Base-by-base conservation (phyloP, 805 yeast genomes). In the Pichia pseudocactophila region DNA sequence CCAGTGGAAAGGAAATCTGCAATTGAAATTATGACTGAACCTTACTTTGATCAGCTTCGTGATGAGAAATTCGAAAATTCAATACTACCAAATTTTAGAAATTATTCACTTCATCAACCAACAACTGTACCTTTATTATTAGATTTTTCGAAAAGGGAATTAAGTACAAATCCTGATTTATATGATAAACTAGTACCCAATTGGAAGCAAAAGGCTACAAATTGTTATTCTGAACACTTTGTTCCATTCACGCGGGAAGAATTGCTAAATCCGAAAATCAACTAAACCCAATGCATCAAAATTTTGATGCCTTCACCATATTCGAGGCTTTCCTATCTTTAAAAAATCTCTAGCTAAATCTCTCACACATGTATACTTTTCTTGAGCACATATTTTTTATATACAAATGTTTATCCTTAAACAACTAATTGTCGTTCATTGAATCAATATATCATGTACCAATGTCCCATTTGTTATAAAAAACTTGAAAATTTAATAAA, bases 1-100 rank as follows among this genome's bases (percentile, higher is more conserved):
- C 94, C 94, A 7, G 51, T 64, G 15, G 74, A 73, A 49, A 70
- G 94, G 63, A 65, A 78, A 36, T 68, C 74, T 44, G 81, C 90
- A 30, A 59, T 70, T 15, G 68, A 72, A 35, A 74, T 78, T 1
- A 58, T 78, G 55, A 59, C 68, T 30, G 70, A 73, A 52, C 68
- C 63, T 9, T 77, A 75, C 62, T 78, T 80, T 57, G 72, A 75
- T 50, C 78, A 73, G 48, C 68, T 76, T 50, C 66, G 73, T 53
- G 55, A 54, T 9, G 43, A 52, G 34, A 48, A 50, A 7, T 45
- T 45, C 16, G 33, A 50, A 44, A 36, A 42, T 37, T 40, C 42
- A 34, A 20, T 20, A 10, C 33, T 60, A 17, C 66, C 66, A 17
- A 59, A 62, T 44, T 57, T 62, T 56, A 42, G 71, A 53, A 65